Conservation (phyloP, 495 filamentous ascomycete species). For the Aspergillus sclerotioniger region DNA sequence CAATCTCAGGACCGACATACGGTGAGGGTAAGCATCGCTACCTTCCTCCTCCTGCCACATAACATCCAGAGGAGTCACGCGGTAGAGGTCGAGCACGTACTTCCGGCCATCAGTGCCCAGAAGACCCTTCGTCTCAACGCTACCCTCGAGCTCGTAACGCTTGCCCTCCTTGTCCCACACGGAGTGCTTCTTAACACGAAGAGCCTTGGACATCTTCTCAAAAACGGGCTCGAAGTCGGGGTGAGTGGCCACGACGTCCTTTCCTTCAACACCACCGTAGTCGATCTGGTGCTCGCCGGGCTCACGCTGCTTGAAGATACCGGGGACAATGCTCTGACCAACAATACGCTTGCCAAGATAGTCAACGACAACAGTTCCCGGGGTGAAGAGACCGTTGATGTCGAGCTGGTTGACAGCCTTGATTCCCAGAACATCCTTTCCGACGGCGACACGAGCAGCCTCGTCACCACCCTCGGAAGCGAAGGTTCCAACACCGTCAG, state of each 20-base stretch:
- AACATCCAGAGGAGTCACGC: conserved; percentile 89
- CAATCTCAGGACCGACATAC: conserved; percentile 86
- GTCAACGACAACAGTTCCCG: conserved; percentile 94
- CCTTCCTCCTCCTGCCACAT: conserved; percentile 79
- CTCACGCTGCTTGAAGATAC: conserved; percentile 98
- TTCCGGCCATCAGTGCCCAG: conserved; percentile 96
- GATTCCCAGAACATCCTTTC: conserved; percentile 94
- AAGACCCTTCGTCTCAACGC: conserved; percentile 96
- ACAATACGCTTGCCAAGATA: conserved; percentile 97
- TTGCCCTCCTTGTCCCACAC: conserved; percentile 97
- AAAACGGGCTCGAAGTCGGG: conserved; percentile 82
- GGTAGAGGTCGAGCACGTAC: conserved; percentile 95
- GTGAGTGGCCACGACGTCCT: conserved; percentile 89
- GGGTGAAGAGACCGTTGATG: conserved; percentile 88
- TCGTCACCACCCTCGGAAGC: conserved; percentile 95
- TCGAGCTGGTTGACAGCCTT: conserved; percentile 95
- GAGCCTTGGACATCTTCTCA: conserved; percentile 80
- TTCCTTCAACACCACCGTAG: conserved; percentile 97
- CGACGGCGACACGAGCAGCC: conserved; percentile 91
- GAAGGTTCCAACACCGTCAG: conserved; percentile 97
- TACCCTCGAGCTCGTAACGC: conserved; percentile 88
- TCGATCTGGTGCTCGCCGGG: conserved; percentile 98
- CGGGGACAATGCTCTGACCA: conserved; percentile 96
- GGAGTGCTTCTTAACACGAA: conserved; percentile 88
- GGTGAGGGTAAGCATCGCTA: conserved; percentile 76